Percentiles rank a stretch among this genome's conserved stretches.
These are phyloP conservation scores for Arabidopsis hybrid DNA, from an alignment of 441 rosid genomes.

Conservation along the genomic window DNA sequence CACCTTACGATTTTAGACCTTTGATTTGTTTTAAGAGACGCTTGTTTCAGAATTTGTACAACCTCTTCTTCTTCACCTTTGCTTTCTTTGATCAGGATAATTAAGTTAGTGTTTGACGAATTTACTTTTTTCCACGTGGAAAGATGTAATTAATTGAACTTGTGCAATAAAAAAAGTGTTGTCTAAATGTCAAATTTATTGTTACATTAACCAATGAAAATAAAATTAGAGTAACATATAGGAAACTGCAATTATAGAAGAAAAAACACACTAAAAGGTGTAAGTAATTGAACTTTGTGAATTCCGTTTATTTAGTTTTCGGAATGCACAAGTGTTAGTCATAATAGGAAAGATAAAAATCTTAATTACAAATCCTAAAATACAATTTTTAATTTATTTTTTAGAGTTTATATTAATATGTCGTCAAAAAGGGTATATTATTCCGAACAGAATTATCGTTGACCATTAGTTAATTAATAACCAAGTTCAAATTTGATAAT, in stretches of 20 bases:
- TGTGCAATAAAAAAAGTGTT: conserved; percentile 8
- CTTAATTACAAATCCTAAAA: too few species aligned
- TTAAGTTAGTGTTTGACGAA: conserved; percentile 42
- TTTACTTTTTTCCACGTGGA: conserved; percentile 1
- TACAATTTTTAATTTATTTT: too few species aligned
- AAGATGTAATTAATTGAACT: conserved; percentile 27
- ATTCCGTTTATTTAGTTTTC: too few species aligned
- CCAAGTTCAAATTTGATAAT: too few species aligned
- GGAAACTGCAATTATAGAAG: neutral
- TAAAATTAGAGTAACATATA: neutral
- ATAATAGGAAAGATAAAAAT: too few species aligned
- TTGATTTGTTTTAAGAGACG: conserved; percentile 29
- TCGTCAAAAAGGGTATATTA: too few species aligned
- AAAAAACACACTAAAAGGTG: neutral
- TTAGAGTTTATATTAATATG: too few species aligned
- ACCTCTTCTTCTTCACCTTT: conserved; percentile 23
- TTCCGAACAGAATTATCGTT: too few species aligned
- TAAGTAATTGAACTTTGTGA: neutral
- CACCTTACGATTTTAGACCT: conserved; percentile 22
- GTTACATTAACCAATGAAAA: neutral
- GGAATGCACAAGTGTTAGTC: neutral
- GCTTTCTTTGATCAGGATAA: conserved; percentile 25
- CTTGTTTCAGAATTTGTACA: conserved; percentile 29
- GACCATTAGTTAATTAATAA: too few species aligned
- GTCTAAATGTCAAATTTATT: neutral